Evolutionary conservation across 345 rosid genomes (phyloP).

Genomic region (Brassica rapa): DNA sequence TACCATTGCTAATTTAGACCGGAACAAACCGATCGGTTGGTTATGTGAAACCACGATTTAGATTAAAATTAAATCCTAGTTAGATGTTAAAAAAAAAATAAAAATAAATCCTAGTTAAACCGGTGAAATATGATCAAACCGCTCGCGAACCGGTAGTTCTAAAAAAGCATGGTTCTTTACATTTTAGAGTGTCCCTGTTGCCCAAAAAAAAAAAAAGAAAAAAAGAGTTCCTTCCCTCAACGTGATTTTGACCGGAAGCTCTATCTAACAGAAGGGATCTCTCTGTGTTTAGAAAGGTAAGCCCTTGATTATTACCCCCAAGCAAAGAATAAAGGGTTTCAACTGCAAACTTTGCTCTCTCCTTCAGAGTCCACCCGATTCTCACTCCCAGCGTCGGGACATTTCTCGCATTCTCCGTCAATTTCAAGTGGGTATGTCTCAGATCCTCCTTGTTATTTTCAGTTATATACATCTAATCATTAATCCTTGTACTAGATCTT

Average conservation of each 20-base stretch:
- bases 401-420: background rate
- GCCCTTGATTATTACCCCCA: background rate
- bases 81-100: too few relatives aligned
- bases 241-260: constrained; percentile 2
- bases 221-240: too few relatives aligned
- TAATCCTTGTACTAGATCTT: background rate
- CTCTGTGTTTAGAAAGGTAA: too few relatives aligned
- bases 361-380: constrained; percentile 27
- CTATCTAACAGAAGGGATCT: too few relatives aligned
- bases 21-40: too few relatives aligned
- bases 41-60: background rate
- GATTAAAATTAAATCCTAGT: background rate
- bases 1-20: too few relatives aligned
- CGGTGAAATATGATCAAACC: constrained; percentile 6
- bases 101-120: background rate
- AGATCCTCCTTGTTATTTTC: background rate
- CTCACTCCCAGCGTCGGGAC: constrained; percentile 8
- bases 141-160: background rate
- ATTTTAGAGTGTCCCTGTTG: too few relatives aligned
- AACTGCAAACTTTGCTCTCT: constrained; percentile 18
- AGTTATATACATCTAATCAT: background rate
- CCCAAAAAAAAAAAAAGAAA: too few relatives aligned
- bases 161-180: background rate
- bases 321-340: constrained; percentile 12
- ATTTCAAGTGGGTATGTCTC: constrained; percentile 35